Evolutionary conservation across 192 early-diverging fungal genomes (phyloP).

Genomic region (Backusella morwellensis): DNA sequence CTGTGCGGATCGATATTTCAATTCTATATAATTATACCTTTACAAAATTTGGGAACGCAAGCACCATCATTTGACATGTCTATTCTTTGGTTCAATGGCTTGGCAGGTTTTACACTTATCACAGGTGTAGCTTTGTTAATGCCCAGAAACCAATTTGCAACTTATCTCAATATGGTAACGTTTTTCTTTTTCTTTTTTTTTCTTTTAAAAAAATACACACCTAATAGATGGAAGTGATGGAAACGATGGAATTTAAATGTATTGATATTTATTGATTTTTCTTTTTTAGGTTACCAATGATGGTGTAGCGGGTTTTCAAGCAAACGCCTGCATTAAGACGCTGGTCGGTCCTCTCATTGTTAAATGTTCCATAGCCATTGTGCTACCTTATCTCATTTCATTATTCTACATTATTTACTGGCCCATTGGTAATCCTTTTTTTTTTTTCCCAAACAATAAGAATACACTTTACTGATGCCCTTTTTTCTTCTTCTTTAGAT

Average conservation of each 20-base stretch:
- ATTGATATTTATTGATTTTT: not conserved
- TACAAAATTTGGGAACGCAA: not conserved
- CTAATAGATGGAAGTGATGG: not conserved
- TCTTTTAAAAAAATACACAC: no score
- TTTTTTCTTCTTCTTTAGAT: not conserved
- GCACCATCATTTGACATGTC: not conserved
- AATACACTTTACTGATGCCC: not conserved
- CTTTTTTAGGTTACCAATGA: not conserved
- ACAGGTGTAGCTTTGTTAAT: not conserved
- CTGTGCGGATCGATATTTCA: not conserved
- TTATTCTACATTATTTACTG: constrained; percentile 5
- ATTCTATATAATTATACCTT: constrained; percentile 7
- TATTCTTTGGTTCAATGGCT: not conserved
- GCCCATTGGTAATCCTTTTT: not conserved
- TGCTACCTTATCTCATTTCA: not conserved
- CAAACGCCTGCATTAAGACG: not conserved
- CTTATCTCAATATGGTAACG: not conserved
- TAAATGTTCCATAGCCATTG: not conserved
- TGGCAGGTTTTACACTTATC: not conserved
- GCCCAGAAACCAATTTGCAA: not conserved
- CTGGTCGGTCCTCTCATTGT: not conserved
- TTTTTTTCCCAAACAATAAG: not conserved
- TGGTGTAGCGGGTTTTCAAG: not conserved
- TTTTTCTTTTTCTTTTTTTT: not conserved
- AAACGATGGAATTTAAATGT: not conserved